phyloP scores from a whole-genome alignment of 768 basidiomycete species.

The Tephrocybe sp. region DNA sequence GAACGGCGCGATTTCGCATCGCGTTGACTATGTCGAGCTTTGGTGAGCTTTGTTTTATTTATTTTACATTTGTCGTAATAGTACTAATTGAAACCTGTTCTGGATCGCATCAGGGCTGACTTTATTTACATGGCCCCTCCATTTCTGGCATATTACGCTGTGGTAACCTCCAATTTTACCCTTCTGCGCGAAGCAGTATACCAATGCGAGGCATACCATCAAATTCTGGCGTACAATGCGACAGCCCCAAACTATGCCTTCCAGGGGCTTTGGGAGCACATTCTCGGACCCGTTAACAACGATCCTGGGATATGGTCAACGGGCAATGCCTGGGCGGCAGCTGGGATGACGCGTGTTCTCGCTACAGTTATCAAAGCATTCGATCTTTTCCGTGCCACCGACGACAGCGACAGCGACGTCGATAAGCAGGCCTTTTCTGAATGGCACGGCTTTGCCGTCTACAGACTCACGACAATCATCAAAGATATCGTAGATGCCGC shows the following conservation, averaged over 20 bases:
- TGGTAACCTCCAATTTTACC: conserved; percentile 24
- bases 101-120: conserved; percentile 39
- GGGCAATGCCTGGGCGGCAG: conserved; percentile 73
- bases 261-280: conserved; percentile 25
- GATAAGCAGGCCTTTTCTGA: neutral
- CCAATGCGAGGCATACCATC: conserved; percentile 48
- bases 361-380: conserved; percentile 43
- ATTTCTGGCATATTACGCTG: conserved; percentile 56
- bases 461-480: conserved; percentile 18
- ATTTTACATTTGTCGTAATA: neutral
- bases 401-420: neutral
- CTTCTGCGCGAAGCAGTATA: conserved; percentile 41
- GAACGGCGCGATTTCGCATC: conserved; percentile 48
- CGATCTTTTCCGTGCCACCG: neutral
- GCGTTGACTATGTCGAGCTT: conserved; percentile 11
- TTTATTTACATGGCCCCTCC: conserved; percentile 56
- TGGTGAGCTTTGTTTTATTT: neutral
- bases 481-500: conserved; percentile 24
- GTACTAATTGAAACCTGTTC: no score
- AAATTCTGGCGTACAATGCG: conserved; percentile 33
- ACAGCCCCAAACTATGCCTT: neutral
- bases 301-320: conserved; percentile 47
- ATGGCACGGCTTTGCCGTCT: conserved; percentile 16
- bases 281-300: conserved; percentile 33
- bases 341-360: conserved; percentile 61